Evolutionary conservation across 1,284 basidiomycete genomes (phyloP).

Genomic region (Malassezia restricta): DNA sequence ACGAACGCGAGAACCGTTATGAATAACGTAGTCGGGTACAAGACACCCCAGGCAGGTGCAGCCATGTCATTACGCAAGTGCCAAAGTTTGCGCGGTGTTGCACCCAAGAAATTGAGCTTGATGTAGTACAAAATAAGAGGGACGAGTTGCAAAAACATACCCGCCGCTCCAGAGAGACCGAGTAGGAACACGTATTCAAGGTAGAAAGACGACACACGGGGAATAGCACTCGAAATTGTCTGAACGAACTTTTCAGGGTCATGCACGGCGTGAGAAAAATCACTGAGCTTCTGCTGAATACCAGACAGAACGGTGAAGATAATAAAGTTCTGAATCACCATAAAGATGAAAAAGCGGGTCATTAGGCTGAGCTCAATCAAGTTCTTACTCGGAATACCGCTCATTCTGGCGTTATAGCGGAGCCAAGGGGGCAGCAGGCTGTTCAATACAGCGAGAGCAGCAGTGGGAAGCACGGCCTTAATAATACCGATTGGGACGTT

Average conservation of each 20-base stretch:
- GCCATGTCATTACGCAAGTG: slow-evolving; percentile 60
- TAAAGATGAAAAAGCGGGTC: slow-evolving; percentile 82
- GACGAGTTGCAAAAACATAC: slow-evolving; percentile 67
- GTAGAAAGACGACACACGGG: slow-evolving; percentile 82
- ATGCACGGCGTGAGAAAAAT: slow-evolving; percentile 20
- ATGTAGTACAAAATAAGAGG: slow-evolving; percentile 70
- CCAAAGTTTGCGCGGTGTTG: slow-evolving; percentile 75
- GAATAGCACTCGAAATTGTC: slow-evolving; percentile 54
- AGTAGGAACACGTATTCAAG: slow-evolving; percentile 58
- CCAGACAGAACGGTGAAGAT: slow-evolving; percentile 37
- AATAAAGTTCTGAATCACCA: slow-evolving; percentile 50
- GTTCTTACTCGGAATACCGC: slow-evolving; percentile 67
- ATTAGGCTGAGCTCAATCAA: slow-evolving; percentile 80
- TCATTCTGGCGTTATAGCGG: slow-evolving; percentile 61
- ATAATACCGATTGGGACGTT: slow-evolving; percentile 62
- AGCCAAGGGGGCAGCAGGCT: slow-evolving; percentile 78
- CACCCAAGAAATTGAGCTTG: slow-evolving; percentile 68
- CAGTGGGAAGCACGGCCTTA: slow-evolving; percentile 61
- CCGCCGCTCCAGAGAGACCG: slow-evolving; percentile 52
- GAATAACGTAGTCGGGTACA: slow-evolving; percentile 47
- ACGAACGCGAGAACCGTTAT: slow-evolving; percentile 36
- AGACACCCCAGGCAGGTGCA: slow-evolving; percentile 68
- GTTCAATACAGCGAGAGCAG: slow-evolving; percentile 74
- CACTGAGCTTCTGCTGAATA: slow-evolving; percentile 22
- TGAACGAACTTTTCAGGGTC: slow-evolving; percentile 24